Evolutionary conservation across 2,329 filamentous ascomycete species (phyloP).

Genomic region (Leptographium radiaticola): DNA sequence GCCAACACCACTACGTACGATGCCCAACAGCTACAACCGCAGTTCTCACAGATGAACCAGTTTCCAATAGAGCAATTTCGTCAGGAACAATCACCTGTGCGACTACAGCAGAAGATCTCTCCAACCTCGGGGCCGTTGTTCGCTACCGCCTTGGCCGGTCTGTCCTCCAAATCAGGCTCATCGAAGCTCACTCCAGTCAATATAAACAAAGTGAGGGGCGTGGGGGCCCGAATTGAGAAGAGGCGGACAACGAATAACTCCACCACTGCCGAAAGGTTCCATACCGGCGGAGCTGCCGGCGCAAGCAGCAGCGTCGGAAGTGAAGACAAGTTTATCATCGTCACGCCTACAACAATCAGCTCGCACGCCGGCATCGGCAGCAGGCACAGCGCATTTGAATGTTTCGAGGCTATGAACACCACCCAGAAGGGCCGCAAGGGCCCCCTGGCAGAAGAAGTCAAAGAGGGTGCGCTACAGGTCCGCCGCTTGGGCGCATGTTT

Average conservation of each 20-base stretch:
- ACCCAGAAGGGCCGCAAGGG: conserved; percentile 44
- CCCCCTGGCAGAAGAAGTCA: conserved; percentile 38
- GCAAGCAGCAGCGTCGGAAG: conserved; percentile 11
- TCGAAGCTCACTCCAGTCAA: conserved; percentile 12
- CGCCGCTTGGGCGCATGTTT: conserved; percentile 43
- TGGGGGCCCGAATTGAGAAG: conserved; percentile 29
- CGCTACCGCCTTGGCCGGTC: not conserved
- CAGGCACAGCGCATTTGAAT: conserved; percentile 39
- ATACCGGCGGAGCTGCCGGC: conserved; percentile 5
- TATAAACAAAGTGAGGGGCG: conserved; percentile 29
- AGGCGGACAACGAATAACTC: conserved; percentile 19
- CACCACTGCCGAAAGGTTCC: conserved; percentile 5
- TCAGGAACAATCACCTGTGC: not conserved
- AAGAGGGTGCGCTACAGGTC: conserved; percentile 40
- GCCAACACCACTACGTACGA: conserved; percentile 8
- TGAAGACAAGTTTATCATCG: conserved; percentile 38
- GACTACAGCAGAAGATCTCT: not conserved
- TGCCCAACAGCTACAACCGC: not conserved
- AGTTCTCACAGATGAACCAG: not conserved
- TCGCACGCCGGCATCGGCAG: conserved; percentile 27
- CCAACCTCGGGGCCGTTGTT: not conserved
- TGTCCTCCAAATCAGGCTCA: not conserved
- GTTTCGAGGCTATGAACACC: conserved; percentile 38
- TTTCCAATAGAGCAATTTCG: not conserved
- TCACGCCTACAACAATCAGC: conserved; percentile 40